Evolutionary conservation across 106 monocot genomes (phyloP).

Genomic region (Dendrobium officinale): DNA sequence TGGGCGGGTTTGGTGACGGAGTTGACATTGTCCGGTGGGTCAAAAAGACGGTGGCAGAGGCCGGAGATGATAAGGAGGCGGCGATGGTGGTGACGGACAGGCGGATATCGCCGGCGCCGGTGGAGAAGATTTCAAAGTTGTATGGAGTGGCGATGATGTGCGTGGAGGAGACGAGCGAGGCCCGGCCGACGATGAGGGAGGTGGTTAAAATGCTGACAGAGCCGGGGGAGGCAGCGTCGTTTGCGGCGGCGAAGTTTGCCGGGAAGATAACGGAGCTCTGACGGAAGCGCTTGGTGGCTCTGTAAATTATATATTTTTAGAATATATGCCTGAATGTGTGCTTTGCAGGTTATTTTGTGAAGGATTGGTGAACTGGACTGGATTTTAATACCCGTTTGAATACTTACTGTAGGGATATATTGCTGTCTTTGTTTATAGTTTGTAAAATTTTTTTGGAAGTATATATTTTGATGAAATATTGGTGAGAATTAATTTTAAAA

Average conservation of each 20-base stretch:
- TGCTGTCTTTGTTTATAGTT: not conserved
- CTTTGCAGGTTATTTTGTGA: not conserved
- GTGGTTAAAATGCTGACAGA: constrained; percentile 80
- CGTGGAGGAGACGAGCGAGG: constrained; percentile 68
- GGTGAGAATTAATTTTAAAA: too few species aligned
- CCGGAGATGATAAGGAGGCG: constrained; percentile 17
- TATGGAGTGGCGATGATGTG: constrained; percentile 82
- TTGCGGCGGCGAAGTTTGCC: not conserved
- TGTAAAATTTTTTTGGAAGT: too few species aligned
- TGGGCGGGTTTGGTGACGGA: constrained; percentile 89
- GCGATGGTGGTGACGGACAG: constrained; percentile 57
- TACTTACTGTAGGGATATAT: not conserved
- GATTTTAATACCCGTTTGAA: not conserved
- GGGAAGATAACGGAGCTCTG: not conserved
- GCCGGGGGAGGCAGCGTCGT: not conserved
- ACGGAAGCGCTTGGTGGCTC: not conserved
- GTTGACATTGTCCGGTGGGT: constrained; percentile 91
- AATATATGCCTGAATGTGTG: not conserved
- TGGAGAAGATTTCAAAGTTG: constrained; percentile 39
- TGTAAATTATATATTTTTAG: not conserved
- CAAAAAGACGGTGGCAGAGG: constrained; percentile 48
- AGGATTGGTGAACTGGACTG: not conserved
- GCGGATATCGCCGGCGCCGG: constrained; percentile 30
- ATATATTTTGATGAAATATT: too few species aligned
- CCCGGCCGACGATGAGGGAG: constrained; percentile 86